Conservation (phyloP, 257 asterid species). For the Ocimum tenuiflorum region DNA sequence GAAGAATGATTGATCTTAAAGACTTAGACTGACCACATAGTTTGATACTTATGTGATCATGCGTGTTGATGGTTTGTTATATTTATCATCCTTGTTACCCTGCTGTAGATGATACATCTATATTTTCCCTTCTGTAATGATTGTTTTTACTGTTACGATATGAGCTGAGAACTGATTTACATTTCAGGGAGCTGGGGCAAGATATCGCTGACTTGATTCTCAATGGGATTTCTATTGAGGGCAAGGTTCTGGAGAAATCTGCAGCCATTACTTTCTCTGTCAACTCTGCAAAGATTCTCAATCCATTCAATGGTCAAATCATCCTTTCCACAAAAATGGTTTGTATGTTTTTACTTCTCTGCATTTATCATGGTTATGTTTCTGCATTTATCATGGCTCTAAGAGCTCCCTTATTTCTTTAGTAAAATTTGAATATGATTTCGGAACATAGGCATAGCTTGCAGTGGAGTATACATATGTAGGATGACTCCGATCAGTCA, state of each 20-base stretch:
- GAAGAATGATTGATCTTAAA: neutral
- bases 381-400: slow-evolving; percentile 4
- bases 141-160: slow-evolving; percentile 1
- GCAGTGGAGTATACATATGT: slow-evolving; percentile 1
- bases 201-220: slow-evolving; percentile 59
- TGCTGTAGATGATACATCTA: neutral
- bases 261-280: slow-evolving; percentile 43
- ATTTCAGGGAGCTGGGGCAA: slow-evolving; percentile 53
- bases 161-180: slow-evolving; percentile 14
- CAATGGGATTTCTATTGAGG: slow-evolving; percentile 43
- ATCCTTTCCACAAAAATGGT: slow-evolving; percentile 58
- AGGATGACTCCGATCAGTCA: slow-evolving; percentile 3
- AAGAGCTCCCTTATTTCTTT: neutral
- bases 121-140: neutral
- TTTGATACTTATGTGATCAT: neutral
- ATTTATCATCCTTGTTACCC: neutral
- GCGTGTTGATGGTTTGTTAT: neutral
- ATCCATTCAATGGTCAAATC: slow-evolving; percentile 52
- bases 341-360: slow-evolving; percentile 15
- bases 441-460: neutral
- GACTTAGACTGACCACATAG: neutral
- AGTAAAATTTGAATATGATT: neutral
- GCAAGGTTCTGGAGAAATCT: slow-evolving; percentile 68
- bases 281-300: slow-evolving; percentile 52
- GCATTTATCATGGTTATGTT: slow-evolving; percentile 1